Base-by-base conservation (phyloP, 257 asterid genomes). In the Haberlea rhodopensis region DNA sequence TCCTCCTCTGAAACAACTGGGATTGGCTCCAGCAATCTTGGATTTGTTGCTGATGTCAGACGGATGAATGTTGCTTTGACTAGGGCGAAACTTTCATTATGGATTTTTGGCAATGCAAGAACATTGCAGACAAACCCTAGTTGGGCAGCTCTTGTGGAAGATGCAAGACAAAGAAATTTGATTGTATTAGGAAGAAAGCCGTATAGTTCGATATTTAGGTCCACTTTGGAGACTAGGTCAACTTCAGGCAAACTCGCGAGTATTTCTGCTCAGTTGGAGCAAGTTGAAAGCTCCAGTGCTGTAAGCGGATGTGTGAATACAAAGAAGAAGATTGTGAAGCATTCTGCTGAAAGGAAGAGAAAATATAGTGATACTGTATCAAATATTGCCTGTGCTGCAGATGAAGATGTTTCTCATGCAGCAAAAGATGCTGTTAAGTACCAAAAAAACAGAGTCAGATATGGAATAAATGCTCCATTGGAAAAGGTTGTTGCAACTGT, bases 41-140 rank as follows among this genome's bases (percentile, higher is more conserved):
- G 99, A 62, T 92, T 92, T 70, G 97, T 92, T 48, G 92, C 99
- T 69, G 99, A 92, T 77, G 97, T 87, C 37, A 84, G 99, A 75
- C 94, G 99, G 79, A 92, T 92, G 99, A 92, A 92, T 64, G 99
- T 92, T 76, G 95, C 99, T 80, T 75, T 92, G 82, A 92, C 99
- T 23, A 84, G 99, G 87, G 97, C 99, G 55, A 89, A 75, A 53
- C 62, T 84, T 22, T 89, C 99, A 55, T 73, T 92, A 53, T 92
- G 99, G 99, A 83, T 92, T 65, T 82, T 89, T 69, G 97, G 99
- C 37, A 82, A 89, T 68, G 82, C 88, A 68, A 85, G 84, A 77
- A 89, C 99, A 62, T 77, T 92, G 63, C 79, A 60, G 78, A 73
- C 84, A 9, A 85, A 89, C 77, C 83, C 63, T 72, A 85, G 77